phyloP scores from a whole-genome alignment of 345 rosid genomes.

The Passiflora organensis region DNA sequence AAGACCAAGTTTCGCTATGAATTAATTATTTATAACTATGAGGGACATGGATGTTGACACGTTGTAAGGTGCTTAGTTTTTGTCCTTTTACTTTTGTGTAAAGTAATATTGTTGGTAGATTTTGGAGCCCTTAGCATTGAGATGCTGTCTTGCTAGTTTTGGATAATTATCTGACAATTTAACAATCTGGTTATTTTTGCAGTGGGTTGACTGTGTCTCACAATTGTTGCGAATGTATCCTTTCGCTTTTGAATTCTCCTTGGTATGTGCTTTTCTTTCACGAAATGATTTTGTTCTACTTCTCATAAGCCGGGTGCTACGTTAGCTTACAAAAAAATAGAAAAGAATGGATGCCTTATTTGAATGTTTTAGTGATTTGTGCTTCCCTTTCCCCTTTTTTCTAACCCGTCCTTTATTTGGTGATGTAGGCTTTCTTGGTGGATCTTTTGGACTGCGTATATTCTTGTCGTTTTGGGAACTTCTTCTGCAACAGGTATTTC shows the following conservation, averaged over 20 bases:
- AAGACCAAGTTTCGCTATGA: too few relatives aligned
- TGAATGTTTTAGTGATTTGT: slow-evolving; percentile 1
- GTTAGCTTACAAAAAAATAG: too few relatives aligned
- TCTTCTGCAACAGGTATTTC: slow-evolving; percentile 78
- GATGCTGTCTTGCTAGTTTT: neutral
- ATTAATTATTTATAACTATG: too few relatives aligned
- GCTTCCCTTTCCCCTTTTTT: slow-evolving; percentile 7
- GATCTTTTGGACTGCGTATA: slow-evolving; percentile 83
- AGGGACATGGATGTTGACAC: too few relatives aligned
- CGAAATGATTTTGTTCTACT: neutral
- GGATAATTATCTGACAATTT: slow-evolving; percentile 6
- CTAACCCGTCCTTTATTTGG: slow-evolving; percentile 12
- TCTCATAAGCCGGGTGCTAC: neutral
- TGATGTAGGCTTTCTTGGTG: slow-evolving; percentile 77
- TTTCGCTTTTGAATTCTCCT: slow-evolving; percentile 86
- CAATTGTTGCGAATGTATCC: slow-evolving; percentile 94
- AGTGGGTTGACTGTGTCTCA: slow-evolving; percentile 98
- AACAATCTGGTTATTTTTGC: slow-evolving; percentile 27
- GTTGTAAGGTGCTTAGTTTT: too few relatives aligned
- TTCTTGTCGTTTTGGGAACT: slow-evolving; percentile 94
- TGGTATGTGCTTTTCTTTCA: slow-evolving; percentile 52
- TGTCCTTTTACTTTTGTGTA: too few relatives aligned
- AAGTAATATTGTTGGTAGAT: too few relatives aligned
- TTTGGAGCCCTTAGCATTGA: neutral
- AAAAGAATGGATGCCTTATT: slow-evolving; percentile 7